Evolutionary conservation across 2,329 filamentous ascomycete species (phyloP).

Genomic region (Penicillium sp.): DNA sequence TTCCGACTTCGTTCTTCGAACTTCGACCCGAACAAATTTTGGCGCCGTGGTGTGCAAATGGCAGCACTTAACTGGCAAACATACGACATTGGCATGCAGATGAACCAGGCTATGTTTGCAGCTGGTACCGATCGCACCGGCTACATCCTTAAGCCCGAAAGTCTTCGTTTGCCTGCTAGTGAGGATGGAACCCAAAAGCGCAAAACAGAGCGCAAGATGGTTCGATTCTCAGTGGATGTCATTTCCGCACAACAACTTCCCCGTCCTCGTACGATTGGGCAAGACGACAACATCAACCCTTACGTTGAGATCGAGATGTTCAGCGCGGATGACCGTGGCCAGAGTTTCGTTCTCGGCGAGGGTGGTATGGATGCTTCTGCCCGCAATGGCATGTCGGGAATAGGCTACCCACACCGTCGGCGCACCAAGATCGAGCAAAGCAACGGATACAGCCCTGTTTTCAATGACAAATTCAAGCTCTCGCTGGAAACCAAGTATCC

Average conservation of each 20-base stretch:
- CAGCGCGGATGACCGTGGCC: slow-evolving; percentile 87
- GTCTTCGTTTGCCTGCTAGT: slow-evolving; percentile 59
- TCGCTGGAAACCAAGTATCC: slow-evolving; percentile 91
- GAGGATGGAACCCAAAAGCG: slow-evolving; percentile 34
- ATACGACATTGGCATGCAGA: slow-evolving; percentile 90
- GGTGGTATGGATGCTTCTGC: slow-evolving; percentile 66
- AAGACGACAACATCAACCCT: slow-evolving; percentile 78
- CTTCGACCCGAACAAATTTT: slow-evolving; percentile 90
- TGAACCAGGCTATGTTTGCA: slow-evolving; percentile 97
- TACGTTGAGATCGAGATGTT: slow-evolving; percentile 96
- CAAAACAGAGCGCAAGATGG: slow-evolving; percentile 76
- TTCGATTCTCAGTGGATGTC: slow-evolving; percentile 82
- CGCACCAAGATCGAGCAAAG: slow-evolving; percentile 78
- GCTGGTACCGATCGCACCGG: slow-evolving; percentile 82
- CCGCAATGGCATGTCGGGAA: slow-evolving; percentile 65
- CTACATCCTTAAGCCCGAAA: slow-evolving; percentile 89
- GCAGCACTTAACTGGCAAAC: slow-evolving; percentile 98
- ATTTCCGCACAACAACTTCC: slow-evolving; percentile 95
- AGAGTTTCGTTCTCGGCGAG: slow-evolving; percentile 67
- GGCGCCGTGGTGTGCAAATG: slow-evolving; percentile 97
- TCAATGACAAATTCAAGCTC: slow-evolving; percentile 77
- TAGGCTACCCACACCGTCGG: slow-evolving; percentile 72
- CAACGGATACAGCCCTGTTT: slow-evolving; percentile 92
- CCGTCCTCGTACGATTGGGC: slow-evolving; percentile 71
- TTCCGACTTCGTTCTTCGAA: slow-evolving; percentile 85